Base-by-base conservation (phyloP, 352 stramenopile genomes). In the Phytophthora rubi region DNA sequence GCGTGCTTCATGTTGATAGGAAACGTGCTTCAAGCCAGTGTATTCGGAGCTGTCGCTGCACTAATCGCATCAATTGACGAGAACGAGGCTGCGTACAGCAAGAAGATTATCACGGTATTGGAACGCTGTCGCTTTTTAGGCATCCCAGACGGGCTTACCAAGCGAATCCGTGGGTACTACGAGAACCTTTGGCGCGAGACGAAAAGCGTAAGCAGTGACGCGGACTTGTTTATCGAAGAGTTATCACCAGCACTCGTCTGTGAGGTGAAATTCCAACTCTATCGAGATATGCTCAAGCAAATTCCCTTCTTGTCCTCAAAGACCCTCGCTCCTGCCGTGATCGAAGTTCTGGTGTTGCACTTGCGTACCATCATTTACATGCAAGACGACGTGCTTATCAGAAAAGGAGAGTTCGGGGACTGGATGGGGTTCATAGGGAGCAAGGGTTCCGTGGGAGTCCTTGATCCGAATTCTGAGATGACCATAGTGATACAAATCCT, bases 371-470 rank as follows among this genome's bases (percentile, higher is more conserved):
- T 89, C 39, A 88, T 89, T 44, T 92, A 92, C 64, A 90, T 92
- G 81, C 82, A 90, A 54, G 84, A 90, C 57, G 84, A 92, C 57
- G 77, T 92, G 21, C 42, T 92, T 16, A 90, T 90, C 48, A 75
- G 84, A 28, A 88, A 91, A 64, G 82, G 82, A 8, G 84, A 92
- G 54, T 82, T 80, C 13, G 81, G 84, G 5, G 82, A 92, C 62
- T 92, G 84, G 84, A 91, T 92, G 82, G 82, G 84, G 7, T 92
- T 94, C 54, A 92, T 93, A 52, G 84, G 84, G 89, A 65, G 86
- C 85, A 1, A 45, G 37, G 6, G 37, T 45, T 81, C 76, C 1
- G 83, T 92, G 3, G 84, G 82, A 8, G 71, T 94, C n/a, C 68
- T 94, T 4, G 85, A 91, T 47, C 85, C 85, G 4, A 79, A 72